Evolutionary conservation across 2,329 filamentous ascomycete species (phyloP), one percentile per base, ranked within the genome.

Genomic region (Claviceps paspali): DNA sequence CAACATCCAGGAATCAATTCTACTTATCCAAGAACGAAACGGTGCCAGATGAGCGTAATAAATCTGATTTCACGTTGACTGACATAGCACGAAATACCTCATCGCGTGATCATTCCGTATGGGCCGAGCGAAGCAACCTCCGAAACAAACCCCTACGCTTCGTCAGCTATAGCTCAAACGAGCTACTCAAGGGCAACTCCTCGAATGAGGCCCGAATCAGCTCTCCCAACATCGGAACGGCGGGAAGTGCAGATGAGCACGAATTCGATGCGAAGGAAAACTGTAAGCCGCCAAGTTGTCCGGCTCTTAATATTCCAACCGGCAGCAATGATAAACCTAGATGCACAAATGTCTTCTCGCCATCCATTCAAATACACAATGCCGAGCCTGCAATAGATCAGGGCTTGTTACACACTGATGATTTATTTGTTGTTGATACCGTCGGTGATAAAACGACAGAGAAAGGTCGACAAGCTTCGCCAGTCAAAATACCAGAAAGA

Each of bases 11-110:
- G 10, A 21, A 19, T 17, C 14, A 23, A 6, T 12, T 22, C 4
- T 15, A 21, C 23, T 29, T 28, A 11, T 8, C n/a, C n/a, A 7
- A 19, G 15, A 7, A 21, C 12, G 8, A 27, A 14, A 27, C 29
- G 15, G 28, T 14, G 6, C 9, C 12, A 12, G 8, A 30, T 7
- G 12, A 36, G 9, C 18, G 11, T 18, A 17, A 29, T 18, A 15
- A 19, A 8, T 17, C 36, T 39, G 47, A 44, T 8, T 50, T 57
- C 8, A 55, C 49, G 26, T 43, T 58, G 46, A 59, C 58, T 36
- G 65, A 73, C 15, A 63, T 70, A 48, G 68, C 67, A 40, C 57
- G 62, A 37, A 62, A 68, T 40, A 73, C 68, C 2, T 59, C 59
- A 15, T 55, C 52, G 19, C 63, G 65, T 36, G 63, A 65, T 35